A percentile compares a stretch with the other conserved stretches of the same genome.
phyloP scores from a whole-genome alignment of 31 red algal species.

The Odonthalia washingtoniensis region DNA sequence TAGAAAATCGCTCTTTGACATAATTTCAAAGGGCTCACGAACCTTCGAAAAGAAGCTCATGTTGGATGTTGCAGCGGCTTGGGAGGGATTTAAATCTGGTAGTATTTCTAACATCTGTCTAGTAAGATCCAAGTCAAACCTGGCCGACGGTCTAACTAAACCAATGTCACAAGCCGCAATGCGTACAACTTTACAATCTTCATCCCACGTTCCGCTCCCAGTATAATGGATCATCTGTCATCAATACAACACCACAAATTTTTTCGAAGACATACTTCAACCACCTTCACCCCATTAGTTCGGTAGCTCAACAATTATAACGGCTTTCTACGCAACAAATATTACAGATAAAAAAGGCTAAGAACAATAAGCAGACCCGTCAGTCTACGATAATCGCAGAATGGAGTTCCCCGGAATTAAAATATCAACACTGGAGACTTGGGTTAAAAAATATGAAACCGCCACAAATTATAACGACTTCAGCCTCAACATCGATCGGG shows the following conservation, averaged over 20 bases:
- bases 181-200: background rate
- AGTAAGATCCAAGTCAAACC: background rate
- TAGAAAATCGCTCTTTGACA: background rate
- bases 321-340: too few relatives aligned
- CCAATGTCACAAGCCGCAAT: conserved; percentile 11
- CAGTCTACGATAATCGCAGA: too few relatives aligned
- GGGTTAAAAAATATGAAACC: too few relatives aligned
- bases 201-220: background rate
- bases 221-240: background rate
- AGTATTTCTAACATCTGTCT: background rate
- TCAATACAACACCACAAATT: background rate
- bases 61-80: background rate
- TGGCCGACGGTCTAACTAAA: conserved; percentile 19
- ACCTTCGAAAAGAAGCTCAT: background rate
- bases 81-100: background rate
- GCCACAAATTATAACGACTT: too few relatives aligned
- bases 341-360: too few relatives aligned
- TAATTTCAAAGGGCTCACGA: background rate
- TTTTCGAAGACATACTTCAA: too few relatives aligned
- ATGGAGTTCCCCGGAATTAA: too few relatives aligned
- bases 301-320: too few relatives aligned
- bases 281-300: too few relatives aligned
- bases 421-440: too few relatives aligned
- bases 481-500: too few relatives aligned
- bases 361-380: too few relatives aligned